Conservation (phyloP, 1,284 basidiomycete species). For the Trichosporon faecale region DNA sequence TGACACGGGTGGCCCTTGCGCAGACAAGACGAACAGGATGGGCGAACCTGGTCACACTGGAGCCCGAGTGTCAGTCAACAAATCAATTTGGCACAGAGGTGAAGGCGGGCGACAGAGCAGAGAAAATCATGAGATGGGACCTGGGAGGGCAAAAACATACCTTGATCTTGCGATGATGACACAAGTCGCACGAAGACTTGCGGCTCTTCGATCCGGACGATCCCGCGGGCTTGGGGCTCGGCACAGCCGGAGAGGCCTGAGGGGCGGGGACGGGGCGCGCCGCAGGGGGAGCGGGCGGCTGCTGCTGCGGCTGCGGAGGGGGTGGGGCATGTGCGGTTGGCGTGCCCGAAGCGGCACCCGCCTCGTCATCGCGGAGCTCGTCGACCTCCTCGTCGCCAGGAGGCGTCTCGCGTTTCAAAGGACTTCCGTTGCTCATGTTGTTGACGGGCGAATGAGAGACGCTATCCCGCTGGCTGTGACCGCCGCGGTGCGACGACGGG, state of each 20-base stretch:
- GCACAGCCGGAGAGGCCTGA: conserved; percentile 9
- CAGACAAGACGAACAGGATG: conserved; percentile 39
- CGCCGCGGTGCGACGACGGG: background rate
- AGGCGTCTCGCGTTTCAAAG: conserved; percentile 14
- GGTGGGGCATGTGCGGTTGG: background rate
- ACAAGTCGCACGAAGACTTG: conserved; percentile 44
- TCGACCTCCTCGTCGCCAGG: conserved; percentile 28
- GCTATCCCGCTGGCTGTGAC: conserved; percentile 9
- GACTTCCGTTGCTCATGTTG: conserved; percentile 4
- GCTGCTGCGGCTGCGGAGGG: conserved; percentile 11
- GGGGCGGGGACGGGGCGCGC: conserved; percentile 7
- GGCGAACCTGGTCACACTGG: conserved; percentile 44
- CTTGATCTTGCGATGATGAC: conserved; percentile 46
- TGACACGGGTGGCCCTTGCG: conserved; percentile 40
- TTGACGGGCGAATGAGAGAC: background rate
- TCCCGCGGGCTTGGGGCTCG: conserved; percentile 23
- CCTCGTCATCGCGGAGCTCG: conserved; percentile 29
- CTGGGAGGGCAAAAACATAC: conserved; percentile 24
- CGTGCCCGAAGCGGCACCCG: conserved; percentile 5
- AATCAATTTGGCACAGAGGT: background rate
- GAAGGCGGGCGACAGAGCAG: background rate
- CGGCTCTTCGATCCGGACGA: conserved; percentile 25
- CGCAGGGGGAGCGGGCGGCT: conserved; percentile 3
- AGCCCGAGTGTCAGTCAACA: conserved; percentile 7
- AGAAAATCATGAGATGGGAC: background rate